Conservation (phyloP, 2,329 filamentous ascomycete species). For the Ophidiomyces ophidiicola region DNA sequence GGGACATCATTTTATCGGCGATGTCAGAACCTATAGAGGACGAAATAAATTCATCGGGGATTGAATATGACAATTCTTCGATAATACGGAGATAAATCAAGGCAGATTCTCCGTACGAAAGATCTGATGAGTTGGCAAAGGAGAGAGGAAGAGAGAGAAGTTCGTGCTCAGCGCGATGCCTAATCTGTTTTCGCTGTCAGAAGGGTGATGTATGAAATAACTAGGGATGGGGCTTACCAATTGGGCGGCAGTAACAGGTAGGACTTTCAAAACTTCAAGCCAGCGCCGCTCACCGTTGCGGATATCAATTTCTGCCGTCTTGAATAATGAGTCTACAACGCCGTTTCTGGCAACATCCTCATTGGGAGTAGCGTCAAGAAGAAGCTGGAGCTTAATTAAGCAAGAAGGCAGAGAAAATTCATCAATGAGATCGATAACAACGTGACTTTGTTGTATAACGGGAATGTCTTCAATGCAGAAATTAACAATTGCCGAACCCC, state of each 20-base stretch:
- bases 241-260: slow-evolving; percentile 28
- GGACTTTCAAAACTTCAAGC: slow-evolving; percentile 29
- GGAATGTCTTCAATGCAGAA: neutral
- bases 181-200: slow-evolving; percentile 23
- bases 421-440: slow-evolving; percentile 27
- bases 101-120: slow-evolving; percentile 22
- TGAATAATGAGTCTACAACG: slow-evolving; percentile 32
- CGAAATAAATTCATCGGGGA: slow-evolving; percentile 24
- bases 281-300: slow-evolving; percentile 27
- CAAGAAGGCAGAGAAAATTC: slow-evolving; percentile 35
- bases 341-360: slow-evolving; percentile 19
- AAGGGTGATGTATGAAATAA: neutral
- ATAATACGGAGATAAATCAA: slow-evolving; percentile 30
- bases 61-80: slow-evolving; percentile 29
- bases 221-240: slow-evolving; percentile 19
- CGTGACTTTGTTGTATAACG: slow-evolving; percentile 24
- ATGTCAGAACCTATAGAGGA: slow-evolving; percentile 24
- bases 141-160: slow-evolving; percentile 25
- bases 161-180: slow-evolving; percentile 31
- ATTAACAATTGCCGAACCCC: neutral
- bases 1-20: slow-evolving; percentile 30
- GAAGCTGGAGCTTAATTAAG: slow-evolving; percentile 32
- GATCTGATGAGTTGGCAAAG: slow-evolving; percentile 12
- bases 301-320: slow-evolving; percentile 27
- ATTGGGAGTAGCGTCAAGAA: slow-evolving; percentile 25